A percentile compares a stretch with the other conserved stretches of the same genome.
phyloP scores from a whole-genome alignment of 345 rosid genomes.

The Cardiospermum halicacabum region DNA sequence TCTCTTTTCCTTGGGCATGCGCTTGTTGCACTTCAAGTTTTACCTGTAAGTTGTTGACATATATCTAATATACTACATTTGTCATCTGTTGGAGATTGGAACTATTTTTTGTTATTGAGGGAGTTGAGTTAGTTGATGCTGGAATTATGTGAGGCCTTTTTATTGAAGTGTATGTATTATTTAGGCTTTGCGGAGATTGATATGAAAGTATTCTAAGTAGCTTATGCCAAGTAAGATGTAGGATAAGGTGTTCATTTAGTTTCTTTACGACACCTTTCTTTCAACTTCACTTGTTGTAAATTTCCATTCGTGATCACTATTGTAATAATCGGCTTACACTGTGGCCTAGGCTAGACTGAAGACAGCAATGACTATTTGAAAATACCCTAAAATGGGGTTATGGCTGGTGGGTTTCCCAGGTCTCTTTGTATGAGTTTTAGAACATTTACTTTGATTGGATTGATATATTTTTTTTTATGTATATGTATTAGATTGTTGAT shows the following conservation, averaged over 20 bases:
- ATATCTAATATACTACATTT: background rate
- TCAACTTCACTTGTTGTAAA: too few relatives aligned
- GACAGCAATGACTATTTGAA: too few relatives aligned
- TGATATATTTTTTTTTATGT: background rate
- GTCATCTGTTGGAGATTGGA: background rate
- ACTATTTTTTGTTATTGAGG: background rate
- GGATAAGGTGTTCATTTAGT: background rate
- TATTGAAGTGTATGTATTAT: too few relatives aligned
- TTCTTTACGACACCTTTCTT: too few relatives aligned
- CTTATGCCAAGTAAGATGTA: background rate
- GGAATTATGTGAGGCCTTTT: background rate
- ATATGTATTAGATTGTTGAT: too few relatives aligned
- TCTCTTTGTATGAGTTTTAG: too few relatives aligned
- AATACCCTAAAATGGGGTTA: too few relatives aligned
- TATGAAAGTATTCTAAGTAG: background rate
- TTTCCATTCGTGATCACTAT: too few relatives aligned
- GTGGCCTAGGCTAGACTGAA: too few relatives aligned
- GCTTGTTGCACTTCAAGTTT: constrained; percentile 60
- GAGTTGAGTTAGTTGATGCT: background rate
- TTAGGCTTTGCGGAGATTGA: background rate
- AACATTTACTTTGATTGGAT: too few relatives aligned
- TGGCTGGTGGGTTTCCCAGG: too few relatives aligned
- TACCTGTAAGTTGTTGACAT: constrained; percentile 80
- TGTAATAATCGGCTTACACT: too few relatives aligned
- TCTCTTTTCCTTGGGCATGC: constrained; percentile 66